Evolutionary conservation across 23 red algal species (phyloP), one percentile per base, ranked within the genome.

Genomic region (Gracilariopsis chorda): DNA sequence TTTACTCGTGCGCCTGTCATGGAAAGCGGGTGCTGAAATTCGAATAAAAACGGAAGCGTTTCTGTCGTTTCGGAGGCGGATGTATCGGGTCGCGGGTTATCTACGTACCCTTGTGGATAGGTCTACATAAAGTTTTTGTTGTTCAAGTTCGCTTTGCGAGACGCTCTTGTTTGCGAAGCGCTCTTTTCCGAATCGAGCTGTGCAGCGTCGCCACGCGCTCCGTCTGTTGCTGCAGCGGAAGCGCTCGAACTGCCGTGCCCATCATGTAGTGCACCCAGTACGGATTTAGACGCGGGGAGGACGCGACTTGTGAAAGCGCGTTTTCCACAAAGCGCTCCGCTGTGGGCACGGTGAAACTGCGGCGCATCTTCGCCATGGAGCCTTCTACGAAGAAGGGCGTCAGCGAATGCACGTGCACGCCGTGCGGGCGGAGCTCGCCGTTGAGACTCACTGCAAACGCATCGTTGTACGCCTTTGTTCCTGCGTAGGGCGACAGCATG

Each of bases 391-490:
- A 94, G 72, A 99, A 99, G 21, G 97, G 93, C 61, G 85, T 94
- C 24, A 95, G 58, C 21, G 82, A 90, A 28, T 91, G 90, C 7
- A 94, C 97, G 29, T 78, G 47, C 2, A 99, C 51, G 27, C 80
- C 80, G 23, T 87, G 36, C 3, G 44, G 49, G 27, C 27, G 48
- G 11, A 95, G 75, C 78, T 99, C 97, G 47, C 97, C 93, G 34
- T 43, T 40, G 1, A 99, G 70, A n/a, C 82, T 71, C 13, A 90
- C 75, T 3, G 97, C 97, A 37, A 99, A 94, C 20, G 93, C 51
- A 60, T 99, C 93, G 37, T 73, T 80, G 70, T 94, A 99, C 47
- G 97, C 93, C 69, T 99, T 99, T 33, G 93, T 99, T 42, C 93
- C 97, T 1, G 71, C 87, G 84, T 99, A 99, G 12, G 82, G 53